Conservation (phyloP, 192 early-diverging fungal genomes). For the Funneliformis geosporum region DNA sequence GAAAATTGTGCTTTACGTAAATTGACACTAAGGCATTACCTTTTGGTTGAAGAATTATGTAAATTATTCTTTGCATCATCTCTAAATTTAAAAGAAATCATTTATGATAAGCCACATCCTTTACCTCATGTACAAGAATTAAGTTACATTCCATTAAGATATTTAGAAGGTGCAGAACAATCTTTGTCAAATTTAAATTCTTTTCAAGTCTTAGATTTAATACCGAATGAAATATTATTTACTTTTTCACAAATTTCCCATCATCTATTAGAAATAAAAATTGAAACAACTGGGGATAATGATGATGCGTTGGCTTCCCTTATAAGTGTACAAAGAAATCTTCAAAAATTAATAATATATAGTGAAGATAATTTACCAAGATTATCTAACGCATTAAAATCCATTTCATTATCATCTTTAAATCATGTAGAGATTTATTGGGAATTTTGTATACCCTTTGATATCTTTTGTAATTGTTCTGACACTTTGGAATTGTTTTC, state of each 20-base stretch:
- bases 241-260: background rate
- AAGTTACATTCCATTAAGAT: background rate
- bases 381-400: background rate
- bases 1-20: background rate
- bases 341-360: background rate
- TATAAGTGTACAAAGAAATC: background rate
- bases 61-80: constrained; percentile 2
- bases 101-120: constrained; percentile 1
- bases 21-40: background rate
- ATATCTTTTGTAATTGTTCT: background rate
- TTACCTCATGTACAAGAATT: background rate
- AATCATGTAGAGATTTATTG: background rate
- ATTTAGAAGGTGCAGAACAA: background rate
- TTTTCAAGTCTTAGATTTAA: background rate
- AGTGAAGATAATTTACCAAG: constrained; percentile 3
- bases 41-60: constrained; percentile 9
- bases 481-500: background rate
- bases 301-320: background rate
- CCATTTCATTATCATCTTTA: background rate
- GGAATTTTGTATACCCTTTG: constrained; percentile 2
- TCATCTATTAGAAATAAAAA: background rate
- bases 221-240: constrained; percentile 3
- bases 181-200: background rate
- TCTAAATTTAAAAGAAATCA: background rate
- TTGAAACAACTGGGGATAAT: background rate